phyloP scores from a whole-genome alignment of 75 land plant species.

The Selaginella moellendorffii region DNA sequence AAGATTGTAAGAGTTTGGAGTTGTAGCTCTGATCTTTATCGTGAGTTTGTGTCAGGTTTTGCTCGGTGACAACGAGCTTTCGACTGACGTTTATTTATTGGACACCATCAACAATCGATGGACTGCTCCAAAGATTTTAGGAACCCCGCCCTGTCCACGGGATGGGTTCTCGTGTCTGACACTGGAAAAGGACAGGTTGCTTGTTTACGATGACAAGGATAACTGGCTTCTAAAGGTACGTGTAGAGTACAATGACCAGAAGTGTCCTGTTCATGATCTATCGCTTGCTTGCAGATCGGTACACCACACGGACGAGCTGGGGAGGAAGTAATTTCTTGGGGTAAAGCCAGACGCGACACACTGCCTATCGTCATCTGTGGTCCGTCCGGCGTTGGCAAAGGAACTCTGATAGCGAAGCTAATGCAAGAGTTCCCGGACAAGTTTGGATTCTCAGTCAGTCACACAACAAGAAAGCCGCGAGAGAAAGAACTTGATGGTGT shows the following conservation, averaged over 20 bases:
- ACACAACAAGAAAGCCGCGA: constrained; percentile 78
- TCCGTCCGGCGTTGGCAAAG: constrained; percentile 97
- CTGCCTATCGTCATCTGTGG: constrained; percentile 84
- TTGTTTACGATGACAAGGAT: constrained; percentile 43
- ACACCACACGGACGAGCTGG: constrained; percentile 27
- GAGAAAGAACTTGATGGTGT: constrained; percentile 60
- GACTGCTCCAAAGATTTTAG: constrained; percentile 19
- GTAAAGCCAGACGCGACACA: constrained; percentile 37
- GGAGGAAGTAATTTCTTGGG: constrained; percentile 71
- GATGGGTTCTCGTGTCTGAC: constrained; percentile 43
- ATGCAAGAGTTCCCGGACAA: constrained; percentile 72
- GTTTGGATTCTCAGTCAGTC: constrained; percentile 95
- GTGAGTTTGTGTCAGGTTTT: constrained; percentile 30
- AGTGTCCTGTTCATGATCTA: not conserved
- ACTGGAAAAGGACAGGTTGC: constrained; percentile 39
- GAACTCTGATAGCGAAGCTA: constrained; percentile 74
- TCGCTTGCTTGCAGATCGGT: not conserved
- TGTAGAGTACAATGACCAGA: no score
- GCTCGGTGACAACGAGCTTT: constrained; percentile 28
- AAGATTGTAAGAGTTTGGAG: constrained; percentile 31
- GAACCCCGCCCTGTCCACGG: constrained; percentile 25
- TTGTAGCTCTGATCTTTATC: not conserved
- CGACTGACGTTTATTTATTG: constrained; percentile 36
- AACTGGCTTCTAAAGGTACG: constrained; percentile 83
- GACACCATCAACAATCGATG: constrained; percentile 36